phyloP scores from a whole-genome alignment of 1,284 basidiomycete species.

The Leccinum huronense region DNA sequence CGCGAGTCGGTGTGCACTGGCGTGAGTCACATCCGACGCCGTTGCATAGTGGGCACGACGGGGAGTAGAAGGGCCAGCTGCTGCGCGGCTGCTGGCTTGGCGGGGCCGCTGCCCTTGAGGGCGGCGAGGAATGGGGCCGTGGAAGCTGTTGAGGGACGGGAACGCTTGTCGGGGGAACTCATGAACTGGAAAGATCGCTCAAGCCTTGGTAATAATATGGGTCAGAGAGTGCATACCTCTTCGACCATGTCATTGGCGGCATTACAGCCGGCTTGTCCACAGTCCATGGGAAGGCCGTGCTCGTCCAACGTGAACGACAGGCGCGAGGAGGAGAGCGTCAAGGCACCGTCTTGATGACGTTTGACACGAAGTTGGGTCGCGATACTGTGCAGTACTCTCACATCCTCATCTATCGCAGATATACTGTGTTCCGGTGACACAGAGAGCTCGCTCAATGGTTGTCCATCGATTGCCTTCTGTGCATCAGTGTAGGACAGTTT shows the following conservation, averaged over 20 bases:
- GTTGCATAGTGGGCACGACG: constrained; percentile 11
- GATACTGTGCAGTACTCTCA: constrained; percentile 67
- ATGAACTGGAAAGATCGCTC: constrained; percentile 66
- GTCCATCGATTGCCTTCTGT: constrained; percentile 80
- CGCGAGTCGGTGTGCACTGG: constrained; percentile 8
- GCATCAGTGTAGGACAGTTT: constrained; percentile 85
- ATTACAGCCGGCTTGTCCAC: constrained; percentile 58
- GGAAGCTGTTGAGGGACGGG: constrained; percentile 1
- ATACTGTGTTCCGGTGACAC: constrained; percentile 59
- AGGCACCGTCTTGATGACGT: constrained; percentile 81
- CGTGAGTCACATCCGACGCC: background rate
- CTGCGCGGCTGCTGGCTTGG: background rate
- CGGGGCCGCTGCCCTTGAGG: constrained; percentile 13
- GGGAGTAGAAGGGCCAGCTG: constrained; percentile 29
- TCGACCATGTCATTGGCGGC: constrained; percentile 86
- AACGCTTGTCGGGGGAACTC: constrained; percentile 33
- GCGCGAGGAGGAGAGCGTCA: constrained; percentile 71
- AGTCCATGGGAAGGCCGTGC: constrained; percentile 81
- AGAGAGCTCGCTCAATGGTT: constrained; percentile 51
- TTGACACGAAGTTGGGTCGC: constrained; percentile 73
- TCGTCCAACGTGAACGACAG: constrained; percentile 84
- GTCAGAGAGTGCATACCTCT: constrained; percentile 56
- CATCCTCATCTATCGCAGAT: constrained; percentile 71
- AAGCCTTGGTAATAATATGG: constrained; percentile 5
- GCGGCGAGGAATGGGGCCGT: constrained; percentile 26